These are phyloP conservation scores for Ophiocordyceps camponoti-saundersi DNA, from an alignment of 2,329 filamentous ascomycete species.

Conservation along the genomic window DNA sequence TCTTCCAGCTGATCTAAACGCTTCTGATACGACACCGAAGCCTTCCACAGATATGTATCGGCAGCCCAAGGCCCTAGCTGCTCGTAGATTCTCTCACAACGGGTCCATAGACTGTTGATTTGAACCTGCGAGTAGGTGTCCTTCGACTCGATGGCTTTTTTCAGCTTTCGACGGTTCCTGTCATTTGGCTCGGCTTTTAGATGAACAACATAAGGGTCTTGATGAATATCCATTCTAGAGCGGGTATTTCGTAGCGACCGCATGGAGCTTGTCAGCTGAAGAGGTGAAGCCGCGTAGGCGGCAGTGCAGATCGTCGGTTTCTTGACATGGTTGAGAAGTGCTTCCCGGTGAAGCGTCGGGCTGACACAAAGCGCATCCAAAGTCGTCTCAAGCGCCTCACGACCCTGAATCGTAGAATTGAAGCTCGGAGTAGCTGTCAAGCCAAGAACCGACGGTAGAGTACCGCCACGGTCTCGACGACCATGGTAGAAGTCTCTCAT, in stretches of 20 bases:
- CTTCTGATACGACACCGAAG: conserved; percentile 19
- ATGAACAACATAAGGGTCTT: conserved; percentile 42
- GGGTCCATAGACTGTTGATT: conserved; percentile 34
- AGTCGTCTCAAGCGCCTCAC: conserved; percentile 49
- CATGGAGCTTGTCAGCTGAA: conserved; percentile 19
- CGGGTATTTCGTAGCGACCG: conserved; percentile 23
- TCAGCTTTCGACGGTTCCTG: conserved; percentile 20
- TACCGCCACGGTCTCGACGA: conserved; percentile 16
- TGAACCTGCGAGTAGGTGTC: conserved; percentile 37
- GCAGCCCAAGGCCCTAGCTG: conserved; percentile 54
- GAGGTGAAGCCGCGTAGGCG: background rate
- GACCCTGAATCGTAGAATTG: conserved; percentile 32
- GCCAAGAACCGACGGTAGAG: conserved; percentile 53
- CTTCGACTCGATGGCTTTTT: conserved; percentile 19
- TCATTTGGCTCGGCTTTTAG: conserved; percentile 25
- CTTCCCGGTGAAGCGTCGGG: conserved; percentile 50
- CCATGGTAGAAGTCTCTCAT: conserved; percentile 57
- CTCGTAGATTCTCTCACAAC: conserved; percentile 28
- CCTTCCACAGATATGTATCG: conserved; percentile 44
- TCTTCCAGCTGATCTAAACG: conserved; percentile 5
- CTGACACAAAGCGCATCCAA: conserved; percentile 53
- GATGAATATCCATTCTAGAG: conserved; percentile 29
- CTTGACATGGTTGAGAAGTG: conserved; percentile 52
- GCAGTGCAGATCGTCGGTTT: conserved; percentile 35
- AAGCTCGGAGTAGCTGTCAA: conserved; percentile 68